These are phyloP conservation scores for Mortierella sp. DNA, from an alignment of 371 early-diverging fungal genomes.

Conservation along the genomic window DNA sequence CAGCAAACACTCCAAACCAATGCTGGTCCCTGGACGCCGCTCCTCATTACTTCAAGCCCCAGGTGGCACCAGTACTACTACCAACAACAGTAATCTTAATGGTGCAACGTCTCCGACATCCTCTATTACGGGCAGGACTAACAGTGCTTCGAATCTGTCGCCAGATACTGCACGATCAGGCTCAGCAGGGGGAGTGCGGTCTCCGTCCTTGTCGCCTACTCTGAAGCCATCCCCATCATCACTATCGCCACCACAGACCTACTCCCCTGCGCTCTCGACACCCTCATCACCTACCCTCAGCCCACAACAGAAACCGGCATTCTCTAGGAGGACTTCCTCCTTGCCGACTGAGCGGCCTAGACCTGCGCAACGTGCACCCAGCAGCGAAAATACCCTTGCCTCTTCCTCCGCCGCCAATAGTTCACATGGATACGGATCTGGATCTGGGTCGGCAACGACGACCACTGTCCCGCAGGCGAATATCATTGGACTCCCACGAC, in stretches of 20 bases:
- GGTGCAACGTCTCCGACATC: background rate
- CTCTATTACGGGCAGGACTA: constrained; percentile 1
- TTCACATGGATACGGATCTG: background rate
- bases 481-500: constrained; percentile 38
- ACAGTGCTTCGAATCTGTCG: background rate
- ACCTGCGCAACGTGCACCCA: constrained; percentile 18
- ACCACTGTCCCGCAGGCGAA: constrained; percentile 23
- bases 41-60: constrained; percentile 41
- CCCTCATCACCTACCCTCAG: background rate
- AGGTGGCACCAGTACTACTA: constrained; percentile 14
- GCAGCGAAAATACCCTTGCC: constrained; percentile 10
- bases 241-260: constrained; percentile 14
- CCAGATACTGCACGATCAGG: background rate
- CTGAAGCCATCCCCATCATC: constrained; percentile 1
- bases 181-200: background rate
- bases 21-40: constrained; percentile 42
- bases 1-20: constrained; percentile 28
- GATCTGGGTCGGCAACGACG: background rate
- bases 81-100: background rate
- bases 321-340: constrained; percentile 32
- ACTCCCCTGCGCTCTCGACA: background rate
- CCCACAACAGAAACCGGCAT: constrained; percentile 4
- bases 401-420: background rate
- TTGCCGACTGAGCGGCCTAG: constrained; percentile 26
- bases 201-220: constrained; percentile 5